phyloP scores from a whole-genome alignment of 495 filamentous ascomycete genomes.

The Schizothecium vesticola region DNA sequence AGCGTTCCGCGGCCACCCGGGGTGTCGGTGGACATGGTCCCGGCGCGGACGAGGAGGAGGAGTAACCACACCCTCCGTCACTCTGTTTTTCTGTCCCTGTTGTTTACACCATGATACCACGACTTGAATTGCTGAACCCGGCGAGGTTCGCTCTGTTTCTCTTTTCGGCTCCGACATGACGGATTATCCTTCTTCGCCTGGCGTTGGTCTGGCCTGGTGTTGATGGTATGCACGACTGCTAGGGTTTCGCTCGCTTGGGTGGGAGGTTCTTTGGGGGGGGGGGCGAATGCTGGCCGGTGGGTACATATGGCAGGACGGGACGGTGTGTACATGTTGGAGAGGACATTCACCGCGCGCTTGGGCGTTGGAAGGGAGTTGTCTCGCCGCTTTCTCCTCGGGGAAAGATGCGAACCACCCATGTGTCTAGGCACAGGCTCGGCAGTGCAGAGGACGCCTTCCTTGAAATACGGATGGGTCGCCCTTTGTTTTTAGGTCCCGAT shows the following conservation, averaged over 20 bases:
- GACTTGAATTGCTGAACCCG: background rate
- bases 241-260: background rate
- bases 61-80: background rate
- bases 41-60: background rate
- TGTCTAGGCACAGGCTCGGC: no score
- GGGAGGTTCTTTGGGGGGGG: background rate
- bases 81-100: background rate
- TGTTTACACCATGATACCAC: background rate
- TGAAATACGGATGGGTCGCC: background rate
- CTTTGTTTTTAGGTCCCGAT: background rate
- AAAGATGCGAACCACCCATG: no score
- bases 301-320: background rate
- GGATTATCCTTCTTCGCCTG: background rate
- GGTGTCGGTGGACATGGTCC: no score
- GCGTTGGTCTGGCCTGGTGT: background rate
- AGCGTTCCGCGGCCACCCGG: background rate
- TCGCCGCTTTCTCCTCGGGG: no score
- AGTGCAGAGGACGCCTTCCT: background rate
- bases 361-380: no score
- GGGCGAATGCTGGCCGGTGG: background rate
- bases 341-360: no score
- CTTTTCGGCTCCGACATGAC: background rate
- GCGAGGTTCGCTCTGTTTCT: background rate
- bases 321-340: background rate
- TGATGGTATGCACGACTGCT: background rate